Base-by-base conservation (phyloP, 331 rosid species). In the Telfairia occidentalis region DNA sequence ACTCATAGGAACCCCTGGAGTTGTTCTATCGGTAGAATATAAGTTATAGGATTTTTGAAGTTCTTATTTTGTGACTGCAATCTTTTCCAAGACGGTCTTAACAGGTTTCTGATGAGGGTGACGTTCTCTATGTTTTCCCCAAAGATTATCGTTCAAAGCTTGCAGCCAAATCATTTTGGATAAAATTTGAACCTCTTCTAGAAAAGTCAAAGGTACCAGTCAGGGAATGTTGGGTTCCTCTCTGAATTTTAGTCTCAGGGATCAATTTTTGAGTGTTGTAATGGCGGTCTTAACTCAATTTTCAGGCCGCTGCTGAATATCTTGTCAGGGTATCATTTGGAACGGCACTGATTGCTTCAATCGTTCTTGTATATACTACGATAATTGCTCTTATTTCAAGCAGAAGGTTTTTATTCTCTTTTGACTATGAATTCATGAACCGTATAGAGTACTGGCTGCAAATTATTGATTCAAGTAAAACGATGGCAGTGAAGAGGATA, bases 21-120 rank as follows among this genome's bases (percentile, higher is more conserved):
- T 48, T 29, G 4, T 71, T 28, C 28, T 71, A 16, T 48, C 1
- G 18, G 76, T 71, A 48, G 71, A 48, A 71, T 71, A 42, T 23
- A 34, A 58, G 16, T 77, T 13, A 54, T 77, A 75, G 82, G 67
- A 34, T 24, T 45, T 78, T 80, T 77, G 77, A 77, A 82, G 77
- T 79, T 77, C 40, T 80, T 83, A 82, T 82, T 84, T 63, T 26
- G 82, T 78, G 83, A 85, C 84, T 84, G 74, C 86, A 82, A 82
- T 77, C 79, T 58, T 63, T 78, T 84, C 78, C 78, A 90, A 85
- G 87, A 80, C 82, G 89, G 84, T 88, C 67, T 85, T 72, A 81
- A 80, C 90, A 94, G 98, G 97, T 95, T 71, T 90, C 97, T 45
- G 93, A 85, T 69, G 99, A 92, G 82, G 97, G 97, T 16, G 97